Conservation (phyloP, 805 yeast species). For the Yarrowia keelungensis region DNA sequence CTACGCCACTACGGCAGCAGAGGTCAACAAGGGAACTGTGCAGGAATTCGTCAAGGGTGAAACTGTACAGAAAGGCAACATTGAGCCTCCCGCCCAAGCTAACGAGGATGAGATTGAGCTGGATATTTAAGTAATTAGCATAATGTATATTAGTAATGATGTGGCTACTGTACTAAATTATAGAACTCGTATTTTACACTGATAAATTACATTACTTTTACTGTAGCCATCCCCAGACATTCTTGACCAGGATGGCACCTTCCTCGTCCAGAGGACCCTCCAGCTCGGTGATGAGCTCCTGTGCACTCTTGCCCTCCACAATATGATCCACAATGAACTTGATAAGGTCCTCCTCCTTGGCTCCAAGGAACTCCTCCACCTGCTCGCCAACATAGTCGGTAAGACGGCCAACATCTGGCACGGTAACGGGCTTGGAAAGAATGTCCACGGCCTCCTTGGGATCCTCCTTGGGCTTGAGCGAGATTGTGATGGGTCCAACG, state of each 20-base stretch:
- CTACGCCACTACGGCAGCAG: slow-evolving; percentile 39
- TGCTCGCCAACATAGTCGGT: slow-evolving; percentile 37
- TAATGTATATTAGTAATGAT: slow-evolving; percentile 11
- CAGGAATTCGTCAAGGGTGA: slow-evolving; percentile 28
- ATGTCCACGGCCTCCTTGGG: slow-evolving; percentile 24
- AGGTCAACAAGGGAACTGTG: slow-evolving; percentile 12
- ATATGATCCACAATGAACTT: slow-evolving; percentile 47
- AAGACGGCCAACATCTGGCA: slow-evolving; percentile 28
- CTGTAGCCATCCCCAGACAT: slow-evolving; percentile 46
- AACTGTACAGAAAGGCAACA: slow-evolving; percentile 29
- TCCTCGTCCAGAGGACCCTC: slow-evolving; percentile 55
- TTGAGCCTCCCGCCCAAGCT: slow-evolving; percentile 14
- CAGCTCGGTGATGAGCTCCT: slow-evolving; percentile 46
- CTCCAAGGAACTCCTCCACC: slow-evolving; percentile 48
- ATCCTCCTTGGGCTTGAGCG: slow-evolving; percentile 38
- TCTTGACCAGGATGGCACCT: slow-evolving; percentile 48
- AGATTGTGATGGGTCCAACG: slow-evolving; percentile 37
- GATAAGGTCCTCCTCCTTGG: slow-evolving; percentile 49
- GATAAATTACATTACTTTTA: slow-evolving; percentile 20
- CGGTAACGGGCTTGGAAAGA: slow-evolving; percentile 17
- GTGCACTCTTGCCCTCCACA: slow-evolving; percentile 43
- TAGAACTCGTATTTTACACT: too few relatives aligned
- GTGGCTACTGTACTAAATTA: background rate
- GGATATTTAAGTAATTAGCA: slow-evolving; percentile 20
- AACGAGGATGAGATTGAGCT: slow-evolving; percentile 34